A percentile compares a stretch with the other conserved stretches of the same genome.
Conservation (phyloP, 495 filamentous ascomycete genomes). For the Evansstolkia leycettana region DNA sequence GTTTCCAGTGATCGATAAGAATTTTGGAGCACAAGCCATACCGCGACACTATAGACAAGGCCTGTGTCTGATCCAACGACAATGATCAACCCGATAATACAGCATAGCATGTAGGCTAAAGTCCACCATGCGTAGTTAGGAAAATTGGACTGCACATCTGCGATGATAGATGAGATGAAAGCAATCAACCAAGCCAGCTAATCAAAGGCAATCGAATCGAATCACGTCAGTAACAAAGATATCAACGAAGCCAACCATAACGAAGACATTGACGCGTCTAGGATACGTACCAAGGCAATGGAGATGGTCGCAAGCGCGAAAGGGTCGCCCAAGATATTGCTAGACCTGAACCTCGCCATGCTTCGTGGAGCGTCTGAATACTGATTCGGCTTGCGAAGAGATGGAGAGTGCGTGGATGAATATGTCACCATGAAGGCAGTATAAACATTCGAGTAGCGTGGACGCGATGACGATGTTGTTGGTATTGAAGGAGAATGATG, state of each 20-base stretch:
- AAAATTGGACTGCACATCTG: slow-evolving; percentile 46
- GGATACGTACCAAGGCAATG: slow-evolving; percentile 66
- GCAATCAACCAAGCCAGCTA: slow-evolving; percentile 92
- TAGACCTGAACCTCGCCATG: slow-evolving; percentile 57
- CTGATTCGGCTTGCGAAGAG: slow-evolving; percentile 68
- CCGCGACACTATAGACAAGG: slow-evolving; percentile 80
- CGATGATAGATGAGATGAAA: slow-evolving; percentile 74
- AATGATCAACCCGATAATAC: slow-evolving; percentile 65
- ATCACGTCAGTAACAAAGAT: neutral
- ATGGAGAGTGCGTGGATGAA: slow-evolving; percentile 50
- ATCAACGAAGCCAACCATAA: neutral
- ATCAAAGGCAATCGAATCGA: neutral
- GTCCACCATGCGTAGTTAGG: slow-evolving; percentile 89
- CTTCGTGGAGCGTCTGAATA: slow-evolving; percentile 7
- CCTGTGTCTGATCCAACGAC: slow-evolving; percentile 72
- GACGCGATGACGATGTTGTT: neutral
- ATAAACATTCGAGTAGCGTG: no score
- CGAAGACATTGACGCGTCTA: slow-evolving; percentile 1
- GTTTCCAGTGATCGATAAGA: neutral
- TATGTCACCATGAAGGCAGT: slow-evolving; percentile 24
- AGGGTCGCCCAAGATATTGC: slow-evolving; percentile 89
- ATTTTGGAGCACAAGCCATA: slow-evolving; percentile 22
- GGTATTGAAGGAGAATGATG: neutral
- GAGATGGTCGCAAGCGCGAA: slow-evolving; percentile 92
- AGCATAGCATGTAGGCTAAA: slow-evolving; percentile 70